Conservation (phyloP, 2,329 filamentous ascomycete genomes). For the Hypomyces perniciosus region DNA sequence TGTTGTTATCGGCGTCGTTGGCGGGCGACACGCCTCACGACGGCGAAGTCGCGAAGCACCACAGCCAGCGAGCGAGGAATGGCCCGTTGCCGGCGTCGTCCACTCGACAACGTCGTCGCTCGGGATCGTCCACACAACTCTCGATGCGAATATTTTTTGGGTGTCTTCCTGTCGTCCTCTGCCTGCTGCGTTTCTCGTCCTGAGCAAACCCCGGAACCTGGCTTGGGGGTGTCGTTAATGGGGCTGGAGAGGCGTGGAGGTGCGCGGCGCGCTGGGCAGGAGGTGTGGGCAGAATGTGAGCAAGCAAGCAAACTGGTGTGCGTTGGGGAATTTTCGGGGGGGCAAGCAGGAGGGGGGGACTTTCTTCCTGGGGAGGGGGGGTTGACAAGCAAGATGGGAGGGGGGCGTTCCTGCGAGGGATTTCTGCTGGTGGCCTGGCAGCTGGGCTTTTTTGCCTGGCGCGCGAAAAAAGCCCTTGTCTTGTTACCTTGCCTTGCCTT, state of each 20-base stretch:
- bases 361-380: slow-evolving; percentile 5
- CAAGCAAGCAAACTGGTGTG: slow-evolving; percentile 17
- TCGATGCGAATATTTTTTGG: neutral
- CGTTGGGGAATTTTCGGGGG: slow-evolving; percentile 18
- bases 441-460: too few species aligned
- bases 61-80: neutral
- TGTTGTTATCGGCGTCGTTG: neutral
- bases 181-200: slow-evolving; percentile 3
- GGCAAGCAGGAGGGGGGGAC: neutral
- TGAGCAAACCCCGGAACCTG: slow-evolving; percentile 23
- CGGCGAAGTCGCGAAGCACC: neutral
- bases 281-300: slow-evolving; percentile 28
- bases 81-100: slow-evolving; percentile 6
- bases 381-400: neutral
- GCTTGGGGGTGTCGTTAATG: slow-evolving; percentile 38
- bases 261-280: slow-evolving; percentile 20
- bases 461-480: too few species aligned
- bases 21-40: slow-evolving; percentile 7
- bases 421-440: neutral
- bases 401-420: neutral
- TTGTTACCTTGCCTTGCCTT: too few species aligned
- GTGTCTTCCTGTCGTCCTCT: neutral
- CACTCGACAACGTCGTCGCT: slow-evolving; percentile 5
- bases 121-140: slow-evolving; percentile 1
- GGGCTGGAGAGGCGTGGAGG: slow-evolving; percentile 28